These are phyloP conservation scores for Diversispora epigaea DNA, from an alignment of 192 early-diverging fungal species.

Conservation along the genomic window DNA sequence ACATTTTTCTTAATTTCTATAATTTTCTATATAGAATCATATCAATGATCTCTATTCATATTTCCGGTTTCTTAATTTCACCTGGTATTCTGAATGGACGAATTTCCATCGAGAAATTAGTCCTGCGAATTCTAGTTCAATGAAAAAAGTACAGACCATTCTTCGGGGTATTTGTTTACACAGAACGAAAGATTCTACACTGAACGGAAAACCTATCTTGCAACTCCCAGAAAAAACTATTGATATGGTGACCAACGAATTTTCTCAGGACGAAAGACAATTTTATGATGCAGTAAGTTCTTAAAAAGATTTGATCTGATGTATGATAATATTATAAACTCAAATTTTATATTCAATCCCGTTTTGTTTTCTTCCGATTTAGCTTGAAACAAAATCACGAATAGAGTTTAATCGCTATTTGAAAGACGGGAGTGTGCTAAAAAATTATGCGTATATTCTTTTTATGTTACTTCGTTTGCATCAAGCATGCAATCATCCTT, in stretches of 20 bases:
- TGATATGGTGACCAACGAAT: slow-evolving; percentile 43
- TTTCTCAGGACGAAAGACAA: slow-evolving; percentile 53
- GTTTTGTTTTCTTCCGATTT: background rate
- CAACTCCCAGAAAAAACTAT: slow-evolving; percentile 57
- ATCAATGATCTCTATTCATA: slow-evolving; percentile 72
- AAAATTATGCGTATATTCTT: slow-evolving; percentile 54
- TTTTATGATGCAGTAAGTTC: slow-evolving; percentile 50
- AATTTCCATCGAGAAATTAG: slow-evolving; percentile 46
- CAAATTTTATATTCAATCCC: background rate
- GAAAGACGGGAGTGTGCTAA: slow-evolving; percentile 47
- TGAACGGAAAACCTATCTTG: slow-evolving; percentile 67
- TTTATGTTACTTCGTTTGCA: slow-evolving; percentile 50
- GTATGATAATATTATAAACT: background rate
- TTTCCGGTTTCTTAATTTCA: slow-evolving; percentile 64
- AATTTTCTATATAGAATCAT: slow-evolving; percentile 37
- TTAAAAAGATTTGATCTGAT: background rate
- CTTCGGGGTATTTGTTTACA: slow-evolving; percentile 62
- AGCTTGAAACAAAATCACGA: slow-evolving; percentile 38
- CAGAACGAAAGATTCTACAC: slow-evolving; percentile 61
- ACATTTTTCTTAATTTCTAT: background rate
- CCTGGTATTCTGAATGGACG: slow-evolving; percentile 51
- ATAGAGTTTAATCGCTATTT: slow-evolving; percentile 50
- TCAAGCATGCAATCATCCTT: slow-evolving; percentile 55
- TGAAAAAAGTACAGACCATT: slow-evolving; percentile 59
- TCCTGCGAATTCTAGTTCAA: slow-evolving; percentile 33